A percentile compares a stretch with the other conserved stretches of the same genome.
phyloP scores from a whole-genome alignment of 2,329 filamentous ascomycete genomes.

The Arachnopeziza araneosa region DNA sequence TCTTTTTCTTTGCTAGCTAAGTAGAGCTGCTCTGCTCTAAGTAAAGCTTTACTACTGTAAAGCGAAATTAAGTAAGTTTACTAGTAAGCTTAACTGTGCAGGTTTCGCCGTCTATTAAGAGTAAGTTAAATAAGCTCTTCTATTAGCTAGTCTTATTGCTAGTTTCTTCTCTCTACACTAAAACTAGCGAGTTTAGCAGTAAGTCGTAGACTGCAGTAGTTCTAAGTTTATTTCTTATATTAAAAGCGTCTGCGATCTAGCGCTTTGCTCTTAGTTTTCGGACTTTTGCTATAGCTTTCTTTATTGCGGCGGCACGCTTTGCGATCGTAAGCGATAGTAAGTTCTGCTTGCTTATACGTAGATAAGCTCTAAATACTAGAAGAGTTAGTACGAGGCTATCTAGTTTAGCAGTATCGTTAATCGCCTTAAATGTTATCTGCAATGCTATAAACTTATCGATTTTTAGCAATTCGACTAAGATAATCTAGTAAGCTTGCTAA shows the following conservation, averaged over 20 bases:
- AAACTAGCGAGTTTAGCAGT: neutral
- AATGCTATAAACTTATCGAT: too few species aligned
- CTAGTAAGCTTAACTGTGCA: neutral
- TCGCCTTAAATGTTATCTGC: too few species aligned
- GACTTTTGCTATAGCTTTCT: constrained; percentile 8
- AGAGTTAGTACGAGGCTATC: neutral
- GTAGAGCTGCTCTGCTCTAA: too few species aligned
- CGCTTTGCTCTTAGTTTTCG: neutral
- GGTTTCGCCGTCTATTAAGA: neutral
- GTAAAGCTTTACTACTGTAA: neutral
- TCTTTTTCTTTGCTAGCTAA: too few species aligned
- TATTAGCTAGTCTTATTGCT: neutral
- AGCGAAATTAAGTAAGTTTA: neutral
- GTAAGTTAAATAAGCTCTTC: neutral
- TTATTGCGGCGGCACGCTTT: neutral
- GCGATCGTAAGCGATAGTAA: neutral
- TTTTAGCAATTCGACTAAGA: too few species aligned
- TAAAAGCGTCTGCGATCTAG: neutral
- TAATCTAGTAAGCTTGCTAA: too few species aligned
- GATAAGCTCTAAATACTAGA: neutral
- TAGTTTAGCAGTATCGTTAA: neutral
- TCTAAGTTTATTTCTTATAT: constrained; percentile 1
- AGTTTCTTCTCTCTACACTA: constrained; percentile 3
- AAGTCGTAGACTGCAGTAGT: constrained; percentile 1
- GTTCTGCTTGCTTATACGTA: neutral